Conservation (phyloP, 257 asterid species). For the Primulina huaijiensis region DNA sequence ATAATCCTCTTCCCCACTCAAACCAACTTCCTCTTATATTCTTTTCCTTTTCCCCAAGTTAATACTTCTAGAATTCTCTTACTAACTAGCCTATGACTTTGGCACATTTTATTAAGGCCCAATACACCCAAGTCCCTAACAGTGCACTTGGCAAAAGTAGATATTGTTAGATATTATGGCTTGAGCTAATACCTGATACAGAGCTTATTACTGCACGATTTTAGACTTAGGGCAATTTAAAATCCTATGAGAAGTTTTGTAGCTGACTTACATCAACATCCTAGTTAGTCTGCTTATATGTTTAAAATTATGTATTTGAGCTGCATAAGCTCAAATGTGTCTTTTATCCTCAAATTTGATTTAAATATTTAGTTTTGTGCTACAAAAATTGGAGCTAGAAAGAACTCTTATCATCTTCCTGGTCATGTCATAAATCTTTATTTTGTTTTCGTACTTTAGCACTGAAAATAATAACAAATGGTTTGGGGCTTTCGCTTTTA, state of each 20-base stretch:
- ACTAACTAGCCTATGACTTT: too few species aligned
- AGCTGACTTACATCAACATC: background rate
- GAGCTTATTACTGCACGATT: background rate
- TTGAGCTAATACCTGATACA: constrained; percentile 10
- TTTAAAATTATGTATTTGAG: too few species aligned
- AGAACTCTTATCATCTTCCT: background rate
- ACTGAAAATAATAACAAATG: background rate
- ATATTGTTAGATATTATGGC: background rate
- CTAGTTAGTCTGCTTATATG: background rate
- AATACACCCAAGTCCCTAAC: too few species aligned
- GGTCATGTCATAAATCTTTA: background rate
- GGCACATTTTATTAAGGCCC: too few species aligned
- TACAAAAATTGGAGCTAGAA: background rate
- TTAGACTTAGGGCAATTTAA: background rate
- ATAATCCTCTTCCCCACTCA: too few species aligned
- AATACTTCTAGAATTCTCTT: too few species aligned
- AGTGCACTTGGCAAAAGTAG: background rate
- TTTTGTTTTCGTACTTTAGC: background rate
- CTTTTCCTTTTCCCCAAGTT: too few species aligned
- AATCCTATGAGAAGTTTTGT: background rate
- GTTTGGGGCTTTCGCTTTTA: background rate
- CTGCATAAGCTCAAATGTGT: background rate
- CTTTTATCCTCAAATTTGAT: background rate
- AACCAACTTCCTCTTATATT: too few species aligned
- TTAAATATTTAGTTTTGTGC: background rate